Base-by-base conservation (phyloP, 2,329 filamentous ascomycete species). In the Colletotrichum agaves region DNA sequence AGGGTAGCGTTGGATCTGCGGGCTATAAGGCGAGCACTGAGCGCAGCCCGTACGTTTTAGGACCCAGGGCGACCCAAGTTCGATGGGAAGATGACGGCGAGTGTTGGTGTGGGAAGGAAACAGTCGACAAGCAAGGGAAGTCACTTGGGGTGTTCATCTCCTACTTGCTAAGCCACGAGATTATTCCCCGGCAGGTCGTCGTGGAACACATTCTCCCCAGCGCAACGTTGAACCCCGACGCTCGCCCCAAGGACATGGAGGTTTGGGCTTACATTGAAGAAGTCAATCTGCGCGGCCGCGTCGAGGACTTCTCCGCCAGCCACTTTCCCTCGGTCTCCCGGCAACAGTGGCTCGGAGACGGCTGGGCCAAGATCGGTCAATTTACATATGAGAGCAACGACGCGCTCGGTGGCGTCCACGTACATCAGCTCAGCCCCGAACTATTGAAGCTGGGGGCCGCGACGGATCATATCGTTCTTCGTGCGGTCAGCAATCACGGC, bases 11-110 rank as follows among this genome's bases (percentile, higher is more conserved):
- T 69, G 70, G 59, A 12, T 60, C 60, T 11, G 12, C 33, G 33
- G 19, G 49, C 13, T 59, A 65, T 60, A 11, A 75, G 33, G 70
- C 62, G 55, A 31, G 57, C 37, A 52, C 58, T 15, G 31, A 19
- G 23, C 58, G 58, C 10, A 52, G 35, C 6, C 58, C 58, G 33
- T 35, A 19, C n/a, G 4, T 55, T 35, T 21, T 72, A 73, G 79
- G 83, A 1, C 83, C 85, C 0, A 73, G 80, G n/a, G 77, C 83
- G 0, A 93, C 91, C 1, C 83, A 97, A 2, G 75, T 79, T 2
- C 79, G 83, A 3, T 97, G 94, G 93, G 82, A 89, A 10, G 92
- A 97, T 55, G 86, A 91, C 37, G 93, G 92, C 19, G 92, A 98
- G 69, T 97, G 93, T 78, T 98, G 93, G 92, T 98, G 95, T 77